These are phyloP conservation scores for Bathelium albidoporum DNA, from an alignment of 495 filamentous ascomycete species.

Conservation along the genomic window DNA sequence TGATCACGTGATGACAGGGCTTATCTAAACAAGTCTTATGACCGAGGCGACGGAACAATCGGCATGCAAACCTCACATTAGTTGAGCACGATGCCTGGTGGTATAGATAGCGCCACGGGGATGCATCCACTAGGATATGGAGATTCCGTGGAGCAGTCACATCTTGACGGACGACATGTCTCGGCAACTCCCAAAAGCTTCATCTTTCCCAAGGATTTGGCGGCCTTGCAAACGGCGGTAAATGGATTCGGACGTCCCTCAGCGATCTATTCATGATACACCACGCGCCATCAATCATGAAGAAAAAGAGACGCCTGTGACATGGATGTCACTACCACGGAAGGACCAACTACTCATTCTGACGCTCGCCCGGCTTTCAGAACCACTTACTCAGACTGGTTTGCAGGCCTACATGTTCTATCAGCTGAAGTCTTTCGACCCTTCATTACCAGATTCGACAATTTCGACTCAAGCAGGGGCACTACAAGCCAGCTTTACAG, in stretches of 20 bases:
- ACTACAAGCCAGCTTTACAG: constrained; percentile 68
- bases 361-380: constrained; percentile 62
- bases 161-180: neutral
- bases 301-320: constrained; percentile 24
- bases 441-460: constrained; percentile 27
- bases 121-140: neutral
- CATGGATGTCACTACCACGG: constrained; percentile 46
- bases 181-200: neutral
- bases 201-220: neutral
- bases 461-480: constrained; percentile 72
- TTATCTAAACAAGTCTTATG: neutral
- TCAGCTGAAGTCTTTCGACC: constrained; percentile 43
- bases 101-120: neutral
- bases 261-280: neutral
- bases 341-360: constrained; percentile 68
- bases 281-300: neutral
- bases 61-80: neutral
- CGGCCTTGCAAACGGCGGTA: neutral
- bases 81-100: neutral
- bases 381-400: constrained; percentile 69
- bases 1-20: neutral
- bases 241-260: neutral
- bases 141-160: neutral
- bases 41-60: neutral
- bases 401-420: constrained; percentile 55